Percentiles rank a stretch among this genome's conserved stretches.
These are phyloP conservation scores for Argentina anserina DNA, from an alignment of 306 rosid genomes.

Conservation along the genomic window DNA sequence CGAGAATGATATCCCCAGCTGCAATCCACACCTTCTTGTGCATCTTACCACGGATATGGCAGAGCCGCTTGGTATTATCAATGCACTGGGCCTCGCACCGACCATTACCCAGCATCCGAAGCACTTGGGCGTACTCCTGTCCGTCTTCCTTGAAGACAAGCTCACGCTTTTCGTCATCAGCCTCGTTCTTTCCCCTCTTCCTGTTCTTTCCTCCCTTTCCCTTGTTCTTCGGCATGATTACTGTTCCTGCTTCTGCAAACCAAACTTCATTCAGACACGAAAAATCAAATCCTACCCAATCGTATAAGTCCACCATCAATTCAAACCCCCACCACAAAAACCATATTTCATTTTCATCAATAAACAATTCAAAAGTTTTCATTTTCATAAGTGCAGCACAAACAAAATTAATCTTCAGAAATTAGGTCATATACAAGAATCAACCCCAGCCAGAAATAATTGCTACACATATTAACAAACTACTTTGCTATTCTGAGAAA, in stretches of 20 bases:
- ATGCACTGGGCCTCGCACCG: slow-evolving; percentile 45
- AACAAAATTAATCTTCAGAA: background rate
- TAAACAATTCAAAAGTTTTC: too few relatives aligned
- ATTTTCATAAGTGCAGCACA: background rate
- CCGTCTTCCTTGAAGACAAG: slow-evolving; percentile 51
- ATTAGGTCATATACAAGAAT: background rate
- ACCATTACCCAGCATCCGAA: slow-evolving; percentile 43
- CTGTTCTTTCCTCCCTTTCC: slow-evolving; percentile 53
- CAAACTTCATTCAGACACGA: background rate
- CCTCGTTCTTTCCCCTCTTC: slow-evolving; percentile 51
- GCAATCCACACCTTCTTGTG: slow-evolving; percentile 57
- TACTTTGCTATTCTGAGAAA: background rate
- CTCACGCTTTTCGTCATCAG: slow-evolving; percentile 50
- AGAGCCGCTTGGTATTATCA: slow-evolving; percentile 38
- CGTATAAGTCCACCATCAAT: background rate
- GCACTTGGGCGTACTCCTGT: slow-evolving; percentile 50
- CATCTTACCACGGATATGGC: slow-evolving; percentile 48
- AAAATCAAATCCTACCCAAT: background rate
- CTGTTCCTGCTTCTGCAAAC: slow-evolving; percentile 7
- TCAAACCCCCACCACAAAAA: background rate
- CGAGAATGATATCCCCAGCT: slow-evolving; percentile 45
- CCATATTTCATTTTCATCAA: background rate
- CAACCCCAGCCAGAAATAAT: background rate
- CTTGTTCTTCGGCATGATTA: slow-evolving; percentile 49
- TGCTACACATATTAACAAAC: background rate